Conservation (phyloP, 371 early-diverging fungal species). For the Mortierella sp. region DNA sequence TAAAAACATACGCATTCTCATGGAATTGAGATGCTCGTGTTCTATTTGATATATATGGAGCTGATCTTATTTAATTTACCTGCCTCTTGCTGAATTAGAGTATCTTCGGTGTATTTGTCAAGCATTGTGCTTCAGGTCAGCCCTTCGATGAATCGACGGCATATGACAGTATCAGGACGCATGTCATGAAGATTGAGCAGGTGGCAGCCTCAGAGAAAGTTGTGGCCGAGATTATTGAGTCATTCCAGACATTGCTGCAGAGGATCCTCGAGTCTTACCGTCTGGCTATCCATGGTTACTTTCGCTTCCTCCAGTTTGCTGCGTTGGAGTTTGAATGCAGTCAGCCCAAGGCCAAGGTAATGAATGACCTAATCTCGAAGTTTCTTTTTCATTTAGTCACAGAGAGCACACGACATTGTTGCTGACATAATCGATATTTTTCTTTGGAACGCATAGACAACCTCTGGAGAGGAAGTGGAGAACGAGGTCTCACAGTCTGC, state of each 20-base stretch:
- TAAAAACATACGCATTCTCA: neutral
- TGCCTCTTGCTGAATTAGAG: slow-evolving; percentile 13
- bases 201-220: slow-evolving; percentile 15
- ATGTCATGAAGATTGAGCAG: slow-evolving; percentile 31
- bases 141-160: slow-evolving; percentile 45
- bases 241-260: slow-evolving; percentile 34
- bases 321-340: slow-evolving; percentile 43
- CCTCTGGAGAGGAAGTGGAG: slow-evolving; percentile 35
- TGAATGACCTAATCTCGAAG: neutral
- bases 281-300: slow-evolving; percentile 46
- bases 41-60: neutral
- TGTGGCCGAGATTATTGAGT: slow-evolving; percentile 22
- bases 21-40: too few species aligned
- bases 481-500: slow-evolving; percentile 34
- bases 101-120: slow-evolving; percentile 55
- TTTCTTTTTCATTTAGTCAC: neutral
- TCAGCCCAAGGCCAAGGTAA: slow-evolving; percentile 45
- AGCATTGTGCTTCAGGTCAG: slow-evolving; percentile 54
- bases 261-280: slow-evolving; percentile 47
- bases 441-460: slow-evolving; percentile 21
- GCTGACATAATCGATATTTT: neutral
- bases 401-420: neutral
- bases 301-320: slow-evolving; percentile 51
- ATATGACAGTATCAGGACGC: slow-evolving; percentile 39
- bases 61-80: neutral